Evolutionary conservation across 805 yeast species (phyloP).

Genomic region (Saturnispora saitoi): DNA sequence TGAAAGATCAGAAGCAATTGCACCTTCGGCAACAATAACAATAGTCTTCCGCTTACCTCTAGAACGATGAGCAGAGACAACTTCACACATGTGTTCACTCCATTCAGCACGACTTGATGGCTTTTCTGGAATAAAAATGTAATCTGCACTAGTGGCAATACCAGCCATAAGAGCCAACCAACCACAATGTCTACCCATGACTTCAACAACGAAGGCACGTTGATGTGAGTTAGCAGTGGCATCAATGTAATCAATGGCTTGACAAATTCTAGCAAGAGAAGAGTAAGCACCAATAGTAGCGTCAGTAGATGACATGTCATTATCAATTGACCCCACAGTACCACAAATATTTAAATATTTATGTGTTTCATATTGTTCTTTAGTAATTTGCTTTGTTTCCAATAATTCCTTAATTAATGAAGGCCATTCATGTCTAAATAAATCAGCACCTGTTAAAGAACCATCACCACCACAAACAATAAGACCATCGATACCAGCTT

Average conservation of each 20-base stretch:
- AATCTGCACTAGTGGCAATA: conserved; percentile 72
- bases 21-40: conserved; percentile 81
- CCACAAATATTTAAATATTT: conserved; percentile 62
- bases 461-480: conserved; percentile 84
- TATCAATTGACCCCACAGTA: conserved; percentile 75
- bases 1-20: conserved; percentile 57
- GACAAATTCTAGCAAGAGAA: conserved; percentile 66
- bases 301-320: conserved; percentile 79
- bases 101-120: conserved; percentile 59
- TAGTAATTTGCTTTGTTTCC: conserved; percentile 36
- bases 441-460: conserved; percentile 73
- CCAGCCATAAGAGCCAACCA: conserved; percentile 83
- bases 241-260: conserved; percentile 71
- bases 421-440: conserved; percentile 74
- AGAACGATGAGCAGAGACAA: conserved; percentile 54
- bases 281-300: conserved; percentile 77
- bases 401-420: conserved; percentile 52
- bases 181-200: conserved; percentile 87
- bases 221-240: conserved; percentile 81
- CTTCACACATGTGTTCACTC: conserved; percentile 58
- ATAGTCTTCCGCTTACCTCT: conserved; percentile 73
- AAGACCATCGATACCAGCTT: conserved; percentile 66
- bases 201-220: conserved; percentile 77
- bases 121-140: conserved; percentile 70
- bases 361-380: conserved; percentile 38